Conservation (phyloP, 208 protist species). For the Trypanosomatidae sp. region DNA sequence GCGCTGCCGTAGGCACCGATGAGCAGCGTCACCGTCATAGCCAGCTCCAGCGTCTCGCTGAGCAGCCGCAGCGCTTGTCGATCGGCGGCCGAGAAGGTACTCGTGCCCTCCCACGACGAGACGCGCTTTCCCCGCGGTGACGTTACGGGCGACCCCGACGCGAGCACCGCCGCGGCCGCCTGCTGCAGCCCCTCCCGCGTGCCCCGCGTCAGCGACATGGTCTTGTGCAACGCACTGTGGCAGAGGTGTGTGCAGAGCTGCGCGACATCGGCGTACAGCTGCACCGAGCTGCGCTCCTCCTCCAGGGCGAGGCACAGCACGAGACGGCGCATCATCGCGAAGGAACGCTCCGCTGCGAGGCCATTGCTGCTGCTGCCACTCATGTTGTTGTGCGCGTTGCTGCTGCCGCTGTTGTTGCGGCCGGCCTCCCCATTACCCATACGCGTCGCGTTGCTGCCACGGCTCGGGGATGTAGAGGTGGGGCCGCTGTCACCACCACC, state of each 20-base stretch:
- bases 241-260: constrained; percentile 32
- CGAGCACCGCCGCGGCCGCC: constrained; percentile 31
- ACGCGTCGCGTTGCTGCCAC: no score
- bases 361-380: background rate
- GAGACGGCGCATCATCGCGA: constrained; percentile 37
- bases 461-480: no score
- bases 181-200: constrained; percentile 47
- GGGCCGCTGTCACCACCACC: no score
- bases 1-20: constrained; percentile 39
- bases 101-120: constrained; percentile 6
- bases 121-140: no score
- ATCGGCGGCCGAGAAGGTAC: constrained; percentile 10
- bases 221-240: constrained; percentile 36
- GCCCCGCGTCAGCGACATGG: constrained; percentile 38
- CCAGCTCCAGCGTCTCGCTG: constrained; percentile 34
- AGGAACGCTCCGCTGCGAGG: constrained; percentile 18
- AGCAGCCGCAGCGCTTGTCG: constrained; percentile 27
- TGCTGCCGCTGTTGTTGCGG: no score
- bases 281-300: constrained; percentile 37
- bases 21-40: constrained; percentile 36
- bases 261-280: constrained; percentile 49
- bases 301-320: constrained; percentile 53
- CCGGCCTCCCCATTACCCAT: no score
- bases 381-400: no score
- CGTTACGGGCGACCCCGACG: background rate